Base-by-base conservation (phyloP, 164 flowering plant genomes). In the Echeveria elegans region DNA sequence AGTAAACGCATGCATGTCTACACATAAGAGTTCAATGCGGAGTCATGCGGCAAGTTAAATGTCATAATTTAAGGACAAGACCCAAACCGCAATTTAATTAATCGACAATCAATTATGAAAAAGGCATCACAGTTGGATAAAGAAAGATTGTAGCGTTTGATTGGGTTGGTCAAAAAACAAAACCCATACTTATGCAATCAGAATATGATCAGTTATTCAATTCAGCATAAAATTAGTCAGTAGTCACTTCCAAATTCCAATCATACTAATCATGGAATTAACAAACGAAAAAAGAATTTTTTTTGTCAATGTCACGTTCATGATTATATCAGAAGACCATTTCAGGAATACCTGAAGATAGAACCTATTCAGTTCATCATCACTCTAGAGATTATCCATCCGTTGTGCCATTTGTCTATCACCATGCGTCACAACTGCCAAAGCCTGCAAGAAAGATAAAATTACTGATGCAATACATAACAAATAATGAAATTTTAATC, bases 361-460 rank as follows among this genome's bases (percentile, higher is more conserved):
- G 76, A 94, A 94, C 77, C 92, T 88, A 77, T 94, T 94, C 64
- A 72, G 72, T 36, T 91, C 99, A 60, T 89, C 99, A n/a, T 70
- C 85, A 70, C 74, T 89, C 65, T 79, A 93, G 68, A 94, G 92
- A 78, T 83, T 89, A 79, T 94, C 99, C 69, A 94, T 65, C 71
- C 88, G 83, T 62, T 94, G 99, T 58, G 97, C 99, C 99, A 94
- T 94, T 75, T 86, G 90, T 68, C 64, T 89, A 79, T 94, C 93
- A 72, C 99, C 99, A 71, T 91, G 93, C 1, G 99, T 94, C 74
- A 77, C 96, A 75, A 94, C 99, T n/a, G 97, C 99, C 69, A 94
- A 73, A 40, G 99, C 75, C 99, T 91, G 82, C 61, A 56, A 56
- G 23, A 56, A 29, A 26, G 15, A 56, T 56, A 28, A 56, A 56